Evolutionary conservation across 257 asterid genomes (phyloP).

Genomic region (Penstemon davidsonii): DNA sequence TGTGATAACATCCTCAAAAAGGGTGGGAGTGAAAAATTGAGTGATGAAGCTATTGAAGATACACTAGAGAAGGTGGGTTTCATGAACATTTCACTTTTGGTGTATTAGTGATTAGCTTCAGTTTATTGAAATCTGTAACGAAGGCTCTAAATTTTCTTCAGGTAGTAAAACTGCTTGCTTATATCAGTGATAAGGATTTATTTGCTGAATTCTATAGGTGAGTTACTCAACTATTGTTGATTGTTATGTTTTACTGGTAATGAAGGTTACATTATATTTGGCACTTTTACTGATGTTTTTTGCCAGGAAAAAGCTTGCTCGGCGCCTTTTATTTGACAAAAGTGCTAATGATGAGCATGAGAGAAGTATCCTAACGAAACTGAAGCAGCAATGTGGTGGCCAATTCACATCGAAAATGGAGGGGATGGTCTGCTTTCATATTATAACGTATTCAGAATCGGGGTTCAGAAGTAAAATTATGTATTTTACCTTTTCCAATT

Average conservation of each 20-base stretch:
- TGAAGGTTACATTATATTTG: conserved; percentile 12
- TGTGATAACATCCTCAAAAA: conserved; percentile 97
- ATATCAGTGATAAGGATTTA: conserved; percentile 89
- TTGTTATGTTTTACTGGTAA: conserved; percentile 3
- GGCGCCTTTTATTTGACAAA: conserved; percentile 88
- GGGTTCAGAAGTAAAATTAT: neutral
- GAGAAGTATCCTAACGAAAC: conserved; percentile 87
- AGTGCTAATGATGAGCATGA: conserved; percentile 99
- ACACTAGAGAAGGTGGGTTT: conserved; percentile 80
- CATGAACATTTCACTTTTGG: conserved; percentile 8
- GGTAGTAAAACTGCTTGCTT: conserved; percentile 95
- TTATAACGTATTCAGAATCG: neutral
- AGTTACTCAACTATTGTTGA: conserved; percentile 21
- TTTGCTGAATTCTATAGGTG: conserved; percentile 96
- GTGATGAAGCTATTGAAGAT: conserved; percentile 98
- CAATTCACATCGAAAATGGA: conserved; percentile 99
- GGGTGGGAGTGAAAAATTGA: conserved; percentile 97
- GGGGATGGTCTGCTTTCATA: conserved; percentile 75
- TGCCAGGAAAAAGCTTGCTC: conserved; percentile 88
- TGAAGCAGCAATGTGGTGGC: conserved; percentile 99
- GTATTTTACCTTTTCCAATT: conserved; percentile 22
- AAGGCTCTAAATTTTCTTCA: conserved; percentile 34
- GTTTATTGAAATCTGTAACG: conserved; percentile 19
- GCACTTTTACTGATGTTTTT: conserved; percentile 15
- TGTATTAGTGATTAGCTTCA: neutral